These are phyloP conservation scores for Diversispora eburnea DNA, from an alignment of 192 early-diverging fungal genomes.

Conservation along the genomic window DNA sequence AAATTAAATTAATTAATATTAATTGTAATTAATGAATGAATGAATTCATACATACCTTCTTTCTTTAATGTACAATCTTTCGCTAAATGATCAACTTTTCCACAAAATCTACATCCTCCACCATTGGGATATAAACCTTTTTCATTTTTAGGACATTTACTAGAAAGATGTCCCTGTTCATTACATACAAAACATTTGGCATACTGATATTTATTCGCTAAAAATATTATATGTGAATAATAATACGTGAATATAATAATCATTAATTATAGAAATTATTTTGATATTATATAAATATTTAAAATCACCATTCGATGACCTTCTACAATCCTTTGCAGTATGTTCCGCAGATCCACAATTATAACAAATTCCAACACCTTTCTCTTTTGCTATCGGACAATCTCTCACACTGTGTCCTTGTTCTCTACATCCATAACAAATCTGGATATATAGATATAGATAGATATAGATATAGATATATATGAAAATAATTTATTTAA, in stretches of 20 bases:
- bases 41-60: constrained; percentile 35
- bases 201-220: constrained; percentile 59
- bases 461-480: neutral
- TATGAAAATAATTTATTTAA: neutral
- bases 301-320: constrained; percentile 41
- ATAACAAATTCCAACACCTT: constrained; percentile 72
- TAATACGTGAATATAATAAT: neutral
- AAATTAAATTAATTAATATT: neutral
- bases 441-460: constrained; percentile 43
- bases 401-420: constrained; percentile 79
- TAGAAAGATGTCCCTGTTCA: constrained; percentile 75
- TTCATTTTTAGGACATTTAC: constrained; percentile 82
- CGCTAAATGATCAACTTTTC: constrained; percentile 80
- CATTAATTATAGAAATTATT: neutral
- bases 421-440: constrained; percentile 84
- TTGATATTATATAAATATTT: neutral
- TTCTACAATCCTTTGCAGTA: constrained; percentile 71
- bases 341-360: constrained; percentile 87
- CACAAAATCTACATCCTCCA: constrained; percentile 84
- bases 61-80: constrained; percentile 73
- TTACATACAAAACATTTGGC: constrained; percentile 90
- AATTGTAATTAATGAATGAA: neutral
- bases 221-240: neutral
- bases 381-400: constrained; percentile 63
- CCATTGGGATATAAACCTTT: constrained; percentile 88